Evolutionary conservation across 495 filamentous ascomycete genomes (phyloP), one percentile per base, ranked within the genome.

Genomic region (Chaetomium cochliodes): DNA sequence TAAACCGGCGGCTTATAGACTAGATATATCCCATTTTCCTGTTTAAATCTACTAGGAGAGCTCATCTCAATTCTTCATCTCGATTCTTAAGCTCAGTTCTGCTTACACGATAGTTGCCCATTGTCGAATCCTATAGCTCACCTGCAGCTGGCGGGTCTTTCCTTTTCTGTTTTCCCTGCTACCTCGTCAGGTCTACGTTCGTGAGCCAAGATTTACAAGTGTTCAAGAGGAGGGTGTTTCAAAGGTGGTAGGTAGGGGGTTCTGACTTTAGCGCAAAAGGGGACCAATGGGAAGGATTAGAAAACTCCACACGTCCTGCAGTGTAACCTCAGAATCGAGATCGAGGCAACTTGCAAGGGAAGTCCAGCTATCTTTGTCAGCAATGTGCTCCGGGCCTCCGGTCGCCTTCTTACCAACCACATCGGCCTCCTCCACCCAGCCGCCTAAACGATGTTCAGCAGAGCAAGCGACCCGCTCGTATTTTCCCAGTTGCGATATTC

Each of bases 51-150:
- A 20, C 47, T 12, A 13, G 47, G 20, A 50, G 7, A 23, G 47
- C 47, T 20, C 47, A 0, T 50, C 47, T n/a, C n/a, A n/a, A n/a
- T n/a, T n/a, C n/a, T n/a, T n/a, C n/a, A n/a, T n/a, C n/a, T 50
- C 20, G 47, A 50, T 50, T 50, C 5, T 20, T 9, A 50, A 50
- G 3, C 39, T 7, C 30, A 3, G 46, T 22, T 50, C 47, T 50
- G 47, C 47, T 50, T 50, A 50, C 47, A 50, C 47, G 47, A 50
- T 22, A 50, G 47, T 50, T 50, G 47, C 47, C 47, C 39, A 41
- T 41, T 41, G 39, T 41, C 13, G 39, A 41, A 41, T 41, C 9
- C 39, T 15, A 12, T 41, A 11, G 9, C 39, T 15, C 13, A 15
- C 9, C 8, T 41, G 39, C 39, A 41, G 39, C 39, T 12, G 39